These are phyloP conservation scores for Cairneyella variabilis DNA, from an alignment of 495 filamentous ascomycete genomes.

Conservation along the genomic window DNA sequence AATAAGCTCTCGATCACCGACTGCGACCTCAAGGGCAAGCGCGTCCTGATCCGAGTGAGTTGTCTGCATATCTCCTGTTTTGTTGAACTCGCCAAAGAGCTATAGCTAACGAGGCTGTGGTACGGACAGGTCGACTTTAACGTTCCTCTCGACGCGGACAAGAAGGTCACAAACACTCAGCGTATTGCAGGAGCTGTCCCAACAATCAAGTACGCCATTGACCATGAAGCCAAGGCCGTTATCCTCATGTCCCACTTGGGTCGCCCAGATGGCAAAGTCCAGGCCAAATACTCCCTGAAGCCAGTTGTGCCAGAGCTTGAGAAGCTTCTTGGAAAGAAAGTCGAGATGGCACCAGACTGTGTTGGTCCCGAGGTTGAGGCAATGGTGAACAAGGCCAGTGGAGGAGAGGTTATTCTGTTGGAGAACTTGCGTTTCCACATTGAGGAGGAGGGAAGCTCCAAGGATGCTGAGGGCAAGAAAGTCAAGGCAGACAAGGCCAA, in stretches of 20 bases:
- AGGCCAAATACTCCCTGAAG: slow-evolving; percentile 91
- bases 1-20: slow-evolving; percentile 97
- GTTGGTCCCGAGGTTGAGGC: slow-evolving; percentile 88
- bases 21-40: slow-evolving; percentile 95
- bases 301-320: slow-evolving; percentile 88
- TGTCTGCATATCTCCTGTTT: not conserved
- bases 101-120: slow-evolving; percentile 1
- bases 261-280: slow-evolving; percentile 84
- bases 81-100: not conserved
- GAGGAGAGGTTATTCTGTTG: slow-evolving; percentile 82
- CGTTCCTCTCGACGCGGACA: slow-evolving; percentile 85
- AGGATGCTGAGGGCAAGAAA: slow-evolving; percentile 92
- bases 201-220: slow-evolving; percentile 96
- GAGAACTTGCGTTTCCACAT: slow-evolving; percentile 98
- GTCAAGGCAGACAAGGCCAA: slow-evolving; percentile 92
- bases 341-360: slow-evolving; percentile 87
- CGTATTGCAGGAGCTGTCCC: slow-evolving; percentile 96
- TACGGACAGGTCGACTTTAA: slow-evolving; percentile 91
- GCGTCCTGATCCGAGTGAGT: slow-evolving; percentile 92
- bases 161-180: slow-evolving; percentile 96
- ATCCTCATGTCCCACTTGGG: slow-evolving; percentile 98
- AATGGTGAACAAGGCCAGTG: slow-evolving; percentile 75
- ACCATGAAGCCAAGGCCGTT: slow-evolving; percentile 90
- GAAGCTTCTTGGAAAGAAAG: slow-evolving; percentile 73
- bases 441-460: slow-evolving; percentile 94